Base-by-base conservation (phyloP, 1,284 basidiomycete species). In the Leccinum fallax region DNA sequence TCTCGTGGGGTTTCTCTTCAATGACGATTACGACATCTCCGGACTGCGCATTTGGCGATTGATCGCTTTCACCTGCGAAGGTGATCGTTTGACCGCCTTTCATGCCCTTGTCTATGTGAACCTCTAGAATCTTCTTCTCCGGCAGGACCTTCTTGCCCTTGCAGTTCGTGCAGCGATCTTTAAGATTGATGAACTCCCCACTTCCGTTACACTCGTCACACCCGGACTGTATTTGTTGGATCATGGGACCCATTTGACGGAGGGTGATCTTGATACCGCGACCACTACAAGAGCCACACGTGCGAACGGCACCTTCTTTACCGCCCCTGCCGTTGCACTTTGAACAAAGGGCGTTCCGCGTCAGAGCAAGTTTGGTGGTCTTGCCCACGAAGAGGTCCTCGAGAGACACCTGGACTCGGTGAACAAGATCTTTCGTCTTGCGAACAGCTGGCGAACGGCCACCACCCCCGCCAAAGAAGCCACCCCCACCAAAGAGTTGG, bases 71-170 rank as follows among this genome's bases (percentile, higher is more conserved):
- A 62, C 97, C 97, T 62, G 85, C 78, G 80, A 99, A 99, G 61
- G 87, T 89, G 77, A 99, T 95, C 24, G 95, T 96, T 80, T 98
- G 95, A 34, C 97, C 97, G 61, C 92, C 91, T 81, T 94, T 95
- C 97, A 99, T 99, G 61, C 97, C 97, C 84, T 97, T 98, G 85
- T 99, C 97, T 84, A 99, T 94, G 76, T 98, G 94, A 28, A 99
- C 97, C 80, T 99, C 97, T 71, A 99, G 82, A 67, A 98, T 91
- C 83, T 99, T 99, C 80, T 97, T 94, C 80, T 99, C 97, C 63
- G 93, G 89, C 54, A 91, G 71, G 61, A 94, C 90, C 84, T 99
- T 99, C 84, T 97, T 97, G 68, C 96, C 97, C 77, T 92, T 93
- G 85, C 97, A 99, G 52, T 80, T 81, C 78, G 90, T 88, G 87